Conservation (phyloP, 2,329 filamentous ascomycete genomes). For the Grosmannia clavigera region DNA sequence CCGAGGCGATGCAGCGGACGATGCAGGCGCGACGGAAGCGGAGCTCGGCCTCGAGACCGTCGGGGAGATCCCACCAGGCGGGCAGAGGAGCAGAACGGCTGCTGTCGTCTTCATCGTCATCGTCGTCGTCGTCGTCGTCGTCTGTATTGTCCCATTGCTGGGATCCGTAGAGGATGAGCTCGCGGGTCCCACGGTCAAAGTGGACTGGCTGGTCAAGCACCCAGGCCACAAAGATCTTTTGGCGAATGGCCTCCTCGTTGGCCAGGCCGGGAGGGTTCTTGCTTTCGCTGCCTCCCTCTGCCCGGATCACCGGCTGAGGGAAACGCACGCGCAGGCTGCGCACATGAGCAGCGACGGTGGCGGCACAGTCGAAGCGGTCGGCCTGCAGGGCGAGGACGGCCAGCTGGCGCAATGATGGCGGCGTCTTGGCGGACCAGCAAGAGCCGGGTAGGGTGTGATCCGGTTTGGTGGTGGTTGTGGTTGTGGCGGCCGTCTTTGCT, state of each 20-base stretch:
- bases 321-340: slow-evolving; percentile 41
- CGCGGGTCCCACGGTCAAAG: slow-evolving; percentile 48
- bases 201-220: slow-evolving; percentile 49
- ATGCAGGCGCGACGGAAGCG: slow-evolving; percentile 53
- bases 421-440: slow-evolving; percentile 19
- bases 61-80: slow-evolving; percentile 62
- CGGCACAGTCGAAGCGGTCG: slow-evolving; percentile 58
- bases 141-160: slow-evolving; percentile 36
- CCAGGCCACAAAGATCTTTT: slow-evolving; percentile 56
- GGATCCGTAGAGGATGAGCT: slow-evolving; percentile 55
- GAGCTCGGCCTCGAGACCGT: slow-evolving; percentile 54
- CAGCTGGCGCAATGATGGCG: slow-evolving; percentile 46
- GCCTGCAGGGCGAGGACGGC: slow-evolving; percentile 58
- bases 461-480: neutral
- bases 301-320: slow-evolving; percentile 12
- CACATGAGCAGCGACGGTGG: slow-evolving; percentile 41
- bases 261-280: slow-evolving; percentile 17
- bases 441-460: slow-evolving; percentile 1
- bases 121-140: slow-evolving; percentile 20
- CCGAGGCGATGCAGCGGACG: slow-evolving; percentile 55
- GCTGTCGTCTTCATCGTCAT: slow-evolving; percentile 19
- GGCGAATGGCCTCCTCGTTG: slow-evolving; percentile 51
- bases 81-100: slow-evolving; percentile 22
- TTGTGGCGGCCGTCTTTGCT: too few relatives aligned
- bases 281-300: slow-evolving; percentile 15